Evolutionary conservation across 768 basidiomycete genomes (phyloP).

Genomic region (Termitomyces sp.): DNA sequence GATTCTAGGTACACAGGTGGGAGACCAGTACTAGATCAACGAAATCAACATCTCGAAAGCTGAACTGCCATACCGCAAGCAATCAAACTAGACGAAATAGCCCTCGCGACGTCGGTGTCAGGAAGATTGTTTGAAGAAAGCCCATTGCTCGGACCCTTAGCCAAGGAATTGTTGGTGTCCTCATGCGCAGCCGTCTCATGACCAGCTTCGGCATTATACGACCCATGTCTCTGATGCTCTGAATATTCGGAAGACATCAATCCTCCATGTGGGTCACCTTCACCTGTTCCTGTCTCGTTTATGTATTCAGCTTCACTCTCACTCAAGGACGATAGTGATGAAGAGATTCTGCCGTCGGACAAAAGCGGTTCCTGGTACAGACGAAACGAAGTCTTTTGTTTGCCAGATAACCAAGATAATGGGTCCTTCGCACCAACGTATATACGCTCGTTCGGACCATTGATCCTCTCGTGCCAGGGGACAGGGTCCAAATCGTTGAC

Average conservation of each 20-base stretch:
- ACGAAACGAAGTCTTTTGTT: not conserved
- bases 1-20: not conserved
- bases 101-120: conserved; percentile 20
- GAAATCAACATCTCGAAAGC: conserved; percentile 3
- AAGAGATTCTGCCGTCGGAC: not conserved
- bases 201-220: conserved; percentile 10
- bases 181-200: conserved; percentile 16
- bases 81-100: conserved; percentile 16
- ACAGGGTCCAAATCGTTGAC: conserved; percentile 12
- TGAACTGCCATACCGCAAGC: conserved; percentile 18
- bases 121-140: conserved; percentile 18
- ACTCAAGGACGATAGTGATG: conserved; percentile 8
- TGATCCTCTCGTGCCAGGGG: conserved; percentile 5
- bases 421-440: conserved; percentile 13
- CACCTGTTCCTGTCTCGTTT: not conserved
- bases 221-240: conserved; percentile 6
- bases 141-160: conserved; percentile 8
- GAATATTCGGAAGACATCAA: no score
- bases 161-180: conserved; percentile 9
- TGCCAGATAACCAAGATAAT: not conserved
- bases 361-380: not conserved
- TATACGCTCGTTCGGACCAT: conserved; percentile 5
- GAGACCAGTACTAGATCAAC: not conserved
- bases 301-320: not conserved
- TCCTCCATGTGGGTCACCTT: conserved; percentile 20